These are phyloP conservation scores for Rhizopus microsporus DNA, from an alignment of 371 early-diverging fungal genomes.

Conservation along the genomic window DNA sequence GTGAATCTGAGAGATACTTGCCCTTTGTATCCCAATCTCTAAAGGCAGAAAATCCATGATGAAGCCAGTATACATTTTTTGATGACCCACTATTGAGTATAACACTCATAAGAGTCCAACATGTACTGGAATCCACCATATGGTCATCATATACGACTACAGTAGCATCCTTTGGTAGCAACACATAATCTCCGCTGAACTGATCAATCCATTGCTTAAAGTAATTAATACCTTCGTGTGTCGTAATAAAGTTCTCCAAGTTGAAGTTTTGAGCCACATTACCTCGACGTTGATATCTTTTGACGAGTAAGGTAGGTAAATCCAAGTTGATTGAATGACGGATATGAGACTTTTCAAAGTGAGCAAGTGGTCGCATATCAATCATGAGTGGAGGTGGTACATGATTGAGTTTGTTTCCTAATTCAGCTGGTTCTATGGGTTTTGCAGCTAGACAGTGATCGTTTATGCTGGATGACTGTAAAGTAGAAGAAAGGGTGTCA, in stretches of 20 bases:
- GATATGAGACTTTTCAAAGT: constrained; percentile 38
- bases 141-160: constrained; percentile 57
- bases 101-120: constrained; percentile 20
- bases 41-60: constrained; percentile 55
- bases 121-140: constrained; percentile 38
- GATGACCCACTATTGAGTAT: background rate
- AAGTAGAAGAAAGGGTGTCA: no score
- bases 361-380: constrained; percentile 41
- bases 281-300: constrained; percentile 58
- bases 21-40: constrained; percentile 19
- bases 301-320: constrained; percentile 57
- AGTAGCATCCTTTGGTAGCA: constrained; percentile 14
- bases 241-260: constrained; percentile 65
- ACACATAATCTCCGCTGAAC: constrained; percentile 10
- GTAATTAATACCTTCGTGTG: constrained; percentile 46
- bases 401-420: constrained; percentile 1
- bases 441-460: background rate
- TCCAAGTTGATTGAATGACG: constrained; percentile 56
- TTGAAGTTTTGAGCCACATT: constrained; percentile 54
- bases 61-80: constrained; percentile 38
- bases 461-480: no score
- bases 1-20: constrained; percentile 7
- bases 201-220: constrained; percentile 26
- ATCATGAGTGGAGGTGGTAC: constrained; percentile 36
- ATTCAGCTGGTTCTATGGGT: constrained; percentile 9